Evolutionary conservation across 1,284 basidiomycete genomes (phyloP), one percentile per base, ranked within the genome.

Genomic region (Malassezia vespertilionis): DNA sequence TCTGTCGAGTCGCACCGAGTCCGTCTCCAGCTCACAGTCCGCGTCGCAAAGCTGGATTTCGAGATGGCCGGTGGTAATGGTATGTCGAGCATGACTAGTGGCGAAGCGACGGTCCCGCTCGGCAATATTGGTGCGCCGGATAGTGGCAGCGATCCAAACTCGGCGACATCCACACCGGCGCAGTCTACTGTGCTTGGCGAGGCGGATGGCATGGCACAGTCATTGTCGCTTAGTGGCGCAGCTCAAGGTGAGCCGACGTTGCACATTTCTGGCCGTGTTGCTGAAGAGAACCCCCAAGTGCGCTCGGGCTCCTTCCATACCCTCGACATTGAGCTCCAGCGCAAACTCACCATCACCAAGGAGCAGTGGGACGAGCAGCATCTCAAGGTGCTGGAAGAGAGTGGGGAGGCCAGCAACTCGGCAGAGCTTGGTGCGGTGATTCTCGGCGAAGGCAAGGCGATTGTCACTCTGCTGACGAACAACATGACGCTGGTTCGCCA

Each of bases 341-440:
- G 90, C n/a, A 82, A 90, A 64, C 79, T 99, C 46, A 80, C 87
- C 33, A 83, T 99, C 57, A 83, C 85, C 64, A 99, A 97, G 72
- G 76, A 77, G 21, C 59, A 49, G n/a, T 99, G 93, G 93, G 93
- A 97, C 68, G 84, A 82, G 48, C 75, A 97, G 43, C 83, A 89
- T 5, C 71, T 86, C 18, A 78, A 82, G 40, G 77, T 90, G 21
- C 79, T 97, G 0, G 76, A 83, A 43, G 93, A 97, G 60, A 80
- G 87, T 27, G 87, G 86, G 46, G 77, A 86, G 38, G 87, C 86
- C n/a, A 89, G 88, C 17, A 77, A 83, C 60, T 87, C 90, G 0
- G 93, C 93, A 2, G 91, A 99, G 71, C 85, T 99, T 1, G 93
- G 86, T 8, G 93, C 93, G 0, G 79, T 99, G 14, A 86, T 99